Evolutionary conservation across 768 basidiomycete species (phyloP).

Genomic region (Nidularia pulvinata): DNA sequence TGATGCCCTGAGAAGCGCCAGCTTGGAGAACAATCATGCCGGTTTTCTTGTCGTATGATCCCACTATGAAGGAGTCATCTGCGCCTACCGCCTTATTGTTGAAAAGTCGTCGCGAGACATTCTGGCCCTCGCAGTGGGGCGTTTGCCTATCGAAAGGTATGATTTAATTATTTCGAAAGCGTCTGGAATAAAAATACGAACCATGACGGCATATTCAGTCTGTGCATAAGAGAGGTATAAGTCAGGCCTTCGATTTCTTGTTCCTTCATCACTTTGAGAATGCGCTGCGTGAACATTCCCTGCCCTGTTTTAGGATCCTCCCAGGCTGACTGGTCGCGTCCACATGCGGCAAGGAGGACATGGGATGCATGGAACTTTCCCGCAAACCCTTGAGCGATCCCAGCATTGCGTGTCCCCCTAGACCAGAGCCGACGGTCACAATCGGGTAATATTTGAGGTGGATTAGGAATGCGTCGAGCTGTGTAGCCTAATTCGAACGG

Average conservation of each 20-base stretch:
- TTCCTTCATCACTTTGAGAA: conserved; percentile 19
- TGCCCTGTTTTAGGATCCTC: conserved; percentile 18
- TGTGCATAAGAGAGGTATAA: conserved; percentile 28
- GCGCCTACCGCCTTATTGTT: conserved; percentile 20
- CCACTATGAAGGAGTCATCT: conserved; percentile 22
- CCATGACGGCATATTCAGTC: conserved; percentile 22
- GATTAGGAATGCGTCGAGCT: conserved; percentile 18
- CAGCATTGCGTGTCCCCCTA: conserved; percentile 7
- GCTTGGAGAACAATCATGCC: conserved; percentile 18
- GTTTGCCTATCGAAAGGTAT: conserved; percentile 24
- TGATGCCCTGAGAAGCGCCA: conserved; percentile 28
- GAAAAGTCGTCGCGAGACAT: conserved; percentile 27
- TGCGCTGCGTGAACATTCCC: conserved; percentile 27
- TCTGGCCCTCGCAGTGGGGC: conserved; percentile 30
- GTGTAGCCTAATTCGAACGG: conserved; percentile 6
- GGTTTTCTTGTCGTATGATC: conserved; percentile 7
- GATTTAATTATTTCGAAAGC: not conserved
- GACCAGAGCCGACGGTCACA: conserved; percentile 22
- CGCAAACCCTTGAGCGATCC: conserved; percentile 12
- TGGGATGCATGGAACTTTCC: conserved; percentile 29
- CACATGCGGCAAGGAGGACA: conserved; percentile 41
- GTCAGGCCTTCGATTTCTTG: conserved; percentile 19
- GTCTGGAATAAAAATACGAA: conserved; percentile 5
- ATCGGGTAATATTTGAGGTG: conserved; percentile 17
- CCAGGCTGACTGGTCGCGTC: conserved; percentile 26